Conservation (phyloP, 1,284 basidiomycete species). For the Trichosporon ovoides region DNA sequence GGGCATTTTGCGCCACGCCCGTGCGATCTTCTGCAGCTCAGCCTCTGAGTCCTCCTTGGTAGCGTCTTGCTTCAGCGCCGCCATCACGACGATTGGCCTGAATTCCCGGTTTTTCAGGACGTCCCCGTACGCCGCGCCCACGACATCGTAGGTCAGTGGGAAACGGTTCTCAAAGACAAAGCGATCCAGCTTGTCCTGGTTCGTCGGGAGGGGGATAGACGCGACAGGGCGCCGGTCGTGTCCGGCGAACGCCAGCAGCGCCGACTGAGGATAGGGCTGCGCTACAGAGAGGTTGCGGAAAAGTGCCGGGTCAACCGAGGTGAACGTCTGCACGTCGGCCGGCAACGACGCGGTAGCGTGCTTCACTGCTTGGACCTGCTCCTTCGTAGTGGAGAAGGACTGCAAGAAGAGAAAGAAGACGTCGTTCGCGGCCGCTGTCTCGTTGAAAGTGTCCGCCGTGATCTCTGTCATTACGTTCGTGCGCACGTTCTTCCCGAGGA, state of each 20-base stretch:
- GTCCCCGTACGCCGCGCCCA: slow-evolving; percentile 65
- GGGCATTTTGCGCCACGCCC: slow-evolving; percentile 58
- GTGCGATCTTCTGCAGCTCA: slow-evolving; percentile 56
- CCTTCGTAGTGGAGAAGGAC: slow-evolving; percentile 47
- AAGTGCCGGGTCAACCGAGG: slow-evolving; percentile 50
- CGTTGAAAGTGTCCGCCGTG: slow-evolving; percentile 51
- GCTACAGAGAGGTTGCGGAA: slow-evolving; percentile 55
- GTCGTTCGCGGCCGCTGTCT: slow-evolving; percentile 55
- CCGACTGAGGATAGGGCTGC: slow-evolving; percentile 53
- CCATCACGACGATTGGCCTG: slow-evolving; percentile 68
- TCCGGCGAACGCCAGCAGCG: slow-evolving; percentile 71
- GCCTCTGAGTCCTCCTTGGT: slow-evolving; percentile 30
- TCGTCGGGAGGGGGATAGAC: slow-evolving; percentile 37
- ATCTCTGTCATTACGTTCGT: slow-evolving; percentile 50
- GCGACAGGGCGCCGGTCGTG: slow-evolving; percentile 41
- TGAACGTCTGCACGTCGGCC: slow-evolving; percentile 63
- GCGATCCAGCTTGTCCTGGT: slow-evolving; percentile 27
- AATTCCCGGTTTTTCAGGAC: slow-evolving; percentile 69
- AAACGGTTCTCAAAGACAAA: slow-evolving; percentile 67
- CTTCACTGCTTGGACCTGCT: slow-evolving; percentile 49
- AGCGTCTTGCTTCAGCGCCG: slow-evolving; percentile 45
- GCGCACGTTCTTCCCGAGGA: slow-evolving; percentile 54
- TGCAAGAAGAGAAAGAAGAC: slow-evolving; percentile 73
- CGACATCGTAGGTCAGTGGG: slow-evolving; percentile 65
- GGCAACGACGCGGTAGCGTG: slow-evolving; percentile 59